Percentiles rank a stretch among this genome's conserved stretches.
Evolutionary conservation across 257 asterid genomes (phyloP).

Genomic region (Solanum chiquidenum): DNA sequence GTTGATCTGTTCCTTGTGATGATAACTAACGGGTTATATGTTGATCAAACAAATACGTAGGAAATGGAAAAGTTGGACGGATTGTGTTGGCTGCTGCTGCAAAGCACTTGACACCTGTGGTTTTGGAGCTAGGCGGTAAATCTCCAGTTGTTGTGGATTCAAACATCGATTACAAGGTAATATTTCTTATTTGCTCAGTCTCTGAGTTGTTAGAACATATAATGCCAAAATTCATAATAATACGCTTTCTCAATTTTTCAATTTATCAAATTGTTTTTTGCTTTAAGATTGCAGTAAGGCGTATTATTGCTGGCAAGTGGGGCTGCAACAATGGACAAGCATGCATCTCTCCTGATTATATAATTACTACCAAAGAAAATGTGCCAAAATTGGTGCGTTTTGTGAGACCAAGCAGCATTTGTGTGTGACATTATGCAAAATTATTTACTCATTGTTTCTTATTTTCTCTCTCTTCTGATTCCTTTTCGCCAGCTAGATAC

Average conservation of each 20-base stretch:
- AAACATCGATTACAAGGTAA: constrained; percentile 48
- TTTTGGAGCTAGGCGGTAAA: constrained; percentile 92
- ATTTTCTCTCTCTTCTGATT: constrained; percentile 1
- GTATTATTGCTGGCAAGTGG: constrained; percentile 89
- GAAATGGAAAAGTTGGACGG: constrained; percentile 75
- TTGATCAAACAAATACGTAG: constrained; percentile 12
- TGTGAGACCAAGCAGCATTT: not conserved
- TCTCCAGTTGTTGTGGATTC: constrained; percentile 71
- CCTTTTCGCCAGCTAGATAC: constrained; percentile 40
- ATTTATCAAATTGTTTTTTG: not conserved
- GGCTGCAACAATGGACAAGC: constrained; percentile 93
- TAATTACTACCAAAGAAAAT: constrained; percentile 53
- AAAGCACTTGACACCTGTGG: constrained; percentile 80
- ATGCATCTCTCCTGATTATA: constrained; percentile 77
- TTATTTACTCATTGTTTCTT: not conserved
- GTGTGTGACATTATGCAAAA: not conserved
- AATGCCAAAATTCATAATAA: not conserved
- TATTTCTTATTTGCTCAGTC: not conserved
- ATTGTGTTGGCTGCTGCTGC: constrained; percentile 76
- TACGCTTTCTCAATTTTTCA: not conserved
- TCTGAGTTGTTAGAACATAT: not conserved
- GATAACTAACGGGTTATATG: not conserved
- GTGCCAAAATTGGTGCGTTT: constrained; percentile 56
- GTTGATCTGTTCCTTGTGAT: not conserved
- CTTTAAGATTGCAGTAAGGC: constrained; percentile 55